Base-by-base conservation (phyloP, 2,329 filamentous ascomycete species). In the Acarospora socialis region DNA sequence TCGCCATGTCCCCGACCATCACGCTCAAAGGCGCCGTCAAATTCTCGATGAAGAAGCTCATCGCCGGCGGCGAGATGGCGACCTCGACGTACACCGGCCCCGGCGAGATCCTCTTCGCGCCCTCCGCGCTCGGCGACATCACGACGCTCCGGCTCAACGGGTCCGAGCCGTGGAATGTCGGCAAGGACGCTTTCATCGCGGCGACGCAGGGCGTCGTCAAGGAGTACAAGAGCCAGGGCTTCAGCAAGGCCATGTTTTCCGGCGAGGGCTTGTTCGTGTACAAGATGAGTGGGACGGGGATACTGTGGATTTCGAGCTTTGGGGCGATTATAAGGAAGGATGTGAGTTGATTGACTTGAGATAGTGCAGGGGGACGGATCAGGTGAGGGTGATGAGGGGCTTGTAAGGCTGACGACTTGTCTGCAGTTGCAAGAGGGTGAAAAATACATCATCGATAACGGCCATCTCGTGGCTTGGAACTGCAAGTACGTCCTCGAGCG, bases 321-420 rank as follows among this genome's bases (percentile, higher is more conserved):
- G 90, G 90, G 5, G 90, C 90, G 4, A 93, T 98, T 39, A 82
- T 95, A 40, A 70, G 80, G 48, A 95, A 95, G 60, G 84, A 94
- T 53, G 81, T 92, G 52, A 63, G 79, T 68, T 24, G 7, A 12
- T 14, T 38, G 17, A 15, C 20, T n/a, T n/a, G n/a, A n/a, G n/a
- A n/a, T n/a, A n/a, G n/a, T n/a, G n/a, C n/a, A n/a, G n/a, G n/a
- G n/a, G n/a, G n/a, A n/a, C n/a, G n/a, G n/a, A 8, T 2, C 23
- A 12, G 17, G 18, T 8, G 20, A 20, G 10, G n/a, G 33, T 40
- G 23, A 34, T 18, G 12, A 10, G 6, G 7, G 16, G 23, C 23
- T 25, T 10, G 8, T 25, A 10, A n/a, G n/a, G n/a, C 18, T 40
- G 22, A 33, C 17, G 24, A 12, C n/a, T n/a, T 26, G 7, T 30